phyloP scores from a whole-genome alignment of 73 alveolate species.

The Uronychia binucleata region DNA sequence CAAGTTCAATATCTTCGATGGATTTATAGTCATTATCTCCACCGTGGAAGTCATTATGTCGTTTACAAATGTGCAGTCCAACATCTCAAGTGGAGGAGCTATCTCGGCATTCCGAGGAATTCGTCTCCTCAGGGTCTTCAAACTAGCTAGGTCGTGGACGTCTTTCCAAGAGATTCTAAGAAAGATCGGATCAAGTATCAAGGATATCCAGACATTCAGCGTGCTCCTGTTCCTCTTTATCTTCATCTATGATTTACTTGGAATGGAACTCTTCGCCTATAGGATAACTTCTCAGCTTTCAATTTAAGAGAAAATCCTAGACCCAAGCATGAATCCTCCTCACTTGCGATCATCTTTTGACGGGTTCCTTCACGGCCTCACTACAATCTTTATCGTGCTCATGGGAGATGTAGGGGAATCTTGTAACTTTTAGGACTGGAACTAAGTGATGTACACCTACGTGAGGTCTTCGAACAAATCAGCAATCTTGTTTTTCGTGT shows the following conservation, averaged over 20 bases:
- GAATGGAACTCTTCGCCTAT: constrained; percentile 78
- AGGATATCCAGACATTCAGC: constrained; percentile 49
- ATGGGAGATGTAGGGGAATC: constrained; percentile 54
- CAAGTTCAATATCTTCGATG: constrained; percentile 74
- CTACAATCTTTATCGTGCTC: constrained; percentile 43
- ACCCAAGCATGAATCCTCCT: not conserved
- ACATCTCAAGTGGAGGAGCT: constrained; percentile 58
- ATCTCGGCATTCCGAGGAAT: constrained; percentile 77
- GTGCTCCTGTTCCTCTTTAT: constrained; percentile 66
- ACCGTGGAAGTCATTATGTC: constrained; percentile 47
- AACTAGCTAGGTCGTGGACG: constrained; percentile 59
- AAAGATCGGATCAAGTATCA: constrained; percentile 32
- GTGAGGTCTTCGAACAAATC: constrained; percentile 12
- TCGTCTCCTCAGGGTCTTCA: constrained; percentile 72
- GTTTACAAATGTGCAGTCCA: constrained; percentile 14
- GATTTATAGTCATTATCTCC: constrained; percentile 58
- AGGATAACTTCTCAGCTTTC: constrained; percentile 6
- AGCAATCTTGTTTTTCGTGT: constrained; percentile 17
- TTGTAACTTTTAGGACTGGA: too few species aligned
- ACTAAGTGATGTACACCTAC: constrained; percentile 18
- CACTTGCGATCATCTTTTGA: constrained; percentile 49
- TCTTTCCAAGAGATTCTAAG: constrained; percentile 52
- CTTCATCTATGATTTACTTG: constrained; percentile 67
- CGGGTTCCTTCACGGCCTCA: constrained; percentile 30
- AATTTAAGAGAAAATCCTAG: not conserved